Evolutionary conservation across 345 rosid species (phyloP), one percentile per base, ranked within the genome.

Genomic region (Gossypium stocksii): DNA sequence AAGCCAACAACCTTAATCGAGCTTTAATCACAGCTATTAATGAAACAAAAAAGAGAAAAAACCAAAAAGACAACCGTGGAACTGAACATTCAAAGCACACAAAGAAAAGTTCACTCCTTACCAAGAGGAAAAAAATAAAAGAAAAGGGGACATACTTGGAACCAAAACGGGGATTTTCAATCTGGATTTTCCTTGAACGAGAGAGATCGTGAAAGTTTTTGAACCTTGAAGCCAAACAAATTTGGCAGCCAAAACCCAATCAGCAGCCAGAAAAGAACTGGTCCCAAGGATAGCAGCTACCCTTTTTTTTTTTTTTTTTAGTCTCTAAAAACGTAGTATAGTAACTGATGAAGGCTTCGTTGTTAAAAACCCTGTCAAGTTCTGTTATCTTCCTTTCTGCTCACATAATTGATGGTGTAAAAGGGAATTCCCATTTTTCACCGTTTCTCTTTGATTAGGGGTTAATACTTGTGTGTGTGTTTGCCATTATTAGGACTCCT

Each of bases 181-280:
- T 23, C 71, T 64, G 62, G 71, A 63, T 25, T 64, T 64, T 43
- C 17, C 63, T 49, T 43, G 51, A 3, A 54, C 65, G 45, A 25
- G 14, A 15, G 76, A 48, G 76, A 73, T 61, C 44, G 44, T 27
- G 27, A 25, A 59, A 48, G 2, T 22, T 17, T 60, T 10, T 25
- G 41, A 74, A 64, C 19, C 43, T 74, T 51, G 71, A 15, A 66
- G 77, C 45, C 16, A 27, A 20, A 69, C 59, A 29, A 74, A 14
- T 64, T 5, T 17, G 51, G 49, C 51, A 62, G 43, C 62, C 29
- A 70, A 17, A 70, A 52, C 0, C 27, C 17, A 22, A 52, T 16
- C 14, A 43, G 48, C 66, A 9, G 56, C 59, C 11, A 48, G n/a
- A 19, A 73, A 16, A 34, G 38, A 34, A 25, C 10, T 16, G 60